A percentile compares a stretch with the other conserved stretches of the same genome.
phyloP scores from a whole-genome alignment of 2,329 filamentous ascomycete genomes.

The Ophidiomyces ophidiicola region DNA sequence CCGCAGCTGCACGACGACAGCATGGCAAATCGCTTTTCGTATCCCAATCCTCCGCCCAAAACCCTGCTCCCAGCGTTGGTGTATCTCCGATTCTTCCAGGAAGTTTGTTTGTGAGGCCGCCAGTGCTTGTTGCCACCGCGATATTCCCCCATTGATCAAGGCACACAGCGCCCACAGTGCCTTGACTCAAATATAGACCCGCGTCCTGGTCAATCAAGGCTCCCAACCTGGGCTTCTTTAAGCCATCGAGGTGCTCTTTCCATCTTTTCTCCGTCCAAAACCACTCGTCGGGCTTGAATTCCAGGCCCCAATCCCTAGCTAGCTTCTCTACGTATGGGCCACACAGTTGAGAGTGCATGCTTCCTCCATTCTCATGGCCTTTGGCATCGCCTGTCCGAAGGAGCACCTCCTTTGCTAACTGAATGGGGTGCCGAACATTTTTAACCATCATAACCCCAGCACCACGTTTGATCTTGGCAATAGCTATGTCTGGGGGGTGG shows the following conservation, averaged over 20 bases:
- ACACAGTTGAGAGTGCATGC: conserved; percentile 53
- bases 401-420: conserved; percentile 59
- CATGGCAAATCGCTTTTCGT: not conserved
- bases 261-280: conserved; percentile 69
- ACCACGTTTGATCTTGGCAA: conserved; percentile 59
- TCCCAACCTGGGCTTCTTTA: conserved; percentile 29
- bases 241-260: conserved; percentile 60
- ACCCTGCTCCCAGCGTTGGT: conserved; percentile 69
- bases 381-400: conserved; percentile 41
- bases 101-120: conserved; percentile 79
- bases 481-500: conserved; percentile 17
- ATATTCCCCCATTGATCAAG: conserved; percentile 64
- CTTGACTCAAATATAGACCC: conserved; percentile 58
- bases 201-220: conserved; percentile 9
- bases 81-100: conserved; percentile 79
- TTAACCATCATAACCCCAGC: conserved; percentile 63
- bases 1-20: conserved; percentile 38
- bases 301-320: conserved; percentile 50
- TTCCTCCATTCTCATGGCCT: conserved; percentile 37
- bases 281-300: conserved; percentile 56
- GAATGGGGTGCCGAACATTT: conserved; percentile 67
- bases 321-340: conserved; percentile 57
- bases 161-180: conserved; percentile 72
- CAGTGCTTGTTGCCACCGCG: conserved; percentile 54
- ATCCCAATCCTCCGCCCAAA: conserved; percentile 78